A percentile compares a stretch with the other conserved stretches of the same genome.
Evolutionary conservation across 495 filamentous ascomycete species (phyloP).

Genomic region (Rhypophila decipiens): DNA sequence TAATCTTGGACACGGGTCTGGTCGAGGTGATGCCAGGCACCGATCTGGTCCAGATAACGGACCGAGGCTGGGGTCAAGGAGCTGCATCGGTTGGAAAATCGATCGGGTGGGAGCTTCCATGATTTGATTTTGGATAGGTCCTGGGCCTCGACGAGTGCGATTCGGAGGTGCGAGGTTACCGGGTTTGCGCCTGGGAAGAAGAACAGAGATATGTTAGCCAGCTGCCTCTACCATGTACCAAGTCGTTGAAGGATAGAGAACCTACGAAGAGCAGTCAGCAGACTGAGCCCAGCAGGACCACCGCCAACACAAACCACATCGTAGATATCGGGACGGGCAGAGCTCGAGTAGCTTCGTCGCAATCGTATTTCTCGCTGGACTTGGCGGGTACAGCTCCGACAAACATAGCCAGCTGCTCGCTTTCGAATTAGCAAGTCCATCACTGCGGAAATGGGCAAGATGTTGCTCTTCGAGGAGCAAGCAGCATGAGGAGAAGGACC

Average conservation of each 20-base stretch:
- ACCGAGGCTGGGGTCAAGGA: conserved; percentile 85
- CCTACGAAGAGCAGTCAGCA: conserved; percentile 81
- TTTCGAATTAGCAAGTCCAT: conserved; percentile 21
- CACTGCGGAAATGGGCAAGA: neutral
- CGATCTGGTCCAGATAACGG: conserved; percentile 64
- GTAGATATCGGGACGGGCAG: conserved; percentile 57
- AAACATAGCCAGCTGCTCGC: conserved; percentile 28
- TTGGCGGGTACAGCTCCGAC: conserved; percentile 38
- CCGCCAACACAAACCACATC: conserved; percentile 95
- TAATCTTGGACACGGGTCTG: conserved; percentile 71
- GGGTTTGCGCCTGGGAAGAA: conserved; percentile 52
- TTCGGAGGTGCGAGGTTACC: conserved; percentile 65
- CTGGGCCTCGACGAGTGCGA: conserved; percentile 87
- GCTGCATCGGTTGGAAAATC: conserved; percentile 89
- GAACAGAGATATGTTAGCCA: too few species aligned
- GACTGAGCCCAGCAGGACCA: conserved; percentile 87
- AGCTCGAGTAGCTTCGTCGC: conserved; percentile 32
- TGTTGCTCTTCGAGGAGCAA: too few species aligned
- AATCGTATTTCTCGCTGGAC: conserved; percentile 19
- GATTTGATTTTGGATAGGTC: conserved; percentile 60
- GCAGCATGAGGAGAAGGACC: too few species aligned
- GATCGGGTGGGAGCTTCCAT: conserved; percentile 57
- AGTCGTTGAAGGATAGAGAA: neutral
- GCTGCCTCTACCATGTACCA: too few species aligned
- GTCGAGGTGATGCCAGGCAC: conserved; percentile 78